These are phyloP conservation scores for Fusarium zealandicum DNA, from an alignment of 2,329 filamentous ascomycete genomes.

Conservation along the genomic window DNA sequence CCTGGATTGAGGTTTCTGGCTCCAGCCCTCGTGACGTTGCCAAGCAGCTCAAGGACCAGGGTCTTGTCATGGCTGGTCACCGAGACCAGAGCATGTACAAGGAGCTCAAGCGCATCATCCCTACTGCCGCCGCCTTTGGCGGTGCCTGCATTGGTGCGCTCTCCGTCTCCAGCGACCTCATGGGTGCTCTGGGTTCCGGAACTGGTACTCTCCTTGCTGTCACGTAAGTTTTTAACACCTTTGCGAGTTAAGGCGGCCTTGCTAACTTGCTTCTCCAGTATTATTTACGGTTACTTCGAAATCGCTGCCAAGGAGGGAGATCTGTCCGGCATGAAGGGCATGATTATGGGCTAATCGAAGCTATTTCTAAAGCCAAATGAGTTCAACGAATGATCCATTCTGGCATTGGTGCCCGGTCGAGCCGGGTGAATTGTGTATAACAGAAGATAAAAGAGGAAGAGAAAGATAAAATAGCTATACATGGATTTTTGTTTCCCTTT, in stretches of 20 bases:
- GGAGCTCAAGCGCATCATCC: constrained; percentile 99
- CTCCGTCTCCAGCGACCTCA: constrained; percentile 92
- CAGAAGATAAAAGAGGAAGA: constrained; percentile 36
- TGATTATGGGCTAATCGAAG: constrained; percentile 69
- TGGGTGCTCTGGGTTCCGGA: constrained; percentile 94
- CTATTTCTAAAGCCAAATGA: constrained; percentile 26
- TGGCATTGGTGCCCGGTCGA: constrained; percentile 27
- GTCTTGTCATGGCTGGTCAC: constrained; percentile 98
- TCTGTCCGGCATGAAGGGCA: constrained; percentile 80
- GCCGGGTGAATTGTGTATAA: constrained; percentile 39
- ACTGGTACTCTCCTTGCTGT: constrained; percentile 98
- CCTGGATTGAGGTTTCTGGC: constrained; percentile 99
- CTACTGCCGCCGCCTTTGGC: constrained; percentile 96
- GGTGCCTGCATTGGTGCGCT: constrained; percentile 98
- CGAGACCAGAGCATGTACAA: constrained; percentile 99
- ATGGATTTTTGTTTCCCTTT: constrained; percentile 38
- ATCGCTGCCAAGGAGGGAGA: constrained; percentile 99
- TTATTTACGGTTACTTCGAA: constrained; percentile 99
- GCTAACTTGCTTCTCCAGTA: constrained; percentile 63
- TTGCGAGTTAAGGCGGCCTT: background rate
- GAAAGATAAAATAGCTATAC: constrained; percentile 42
- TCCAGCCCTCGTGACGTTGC: constrained; percentile 97
- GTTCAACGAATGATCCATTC: constrained; percentile 32
- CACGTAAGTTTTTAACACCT: constrained; percentile 74
- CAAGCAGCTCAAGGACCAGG: constrained; percentile 99